Evolutionary conservation across 2,329 filamentous ascomycete species (phyloP), one percentile per base, ranked within the genome.

Genomic region (Phoma sp.): DNA sequence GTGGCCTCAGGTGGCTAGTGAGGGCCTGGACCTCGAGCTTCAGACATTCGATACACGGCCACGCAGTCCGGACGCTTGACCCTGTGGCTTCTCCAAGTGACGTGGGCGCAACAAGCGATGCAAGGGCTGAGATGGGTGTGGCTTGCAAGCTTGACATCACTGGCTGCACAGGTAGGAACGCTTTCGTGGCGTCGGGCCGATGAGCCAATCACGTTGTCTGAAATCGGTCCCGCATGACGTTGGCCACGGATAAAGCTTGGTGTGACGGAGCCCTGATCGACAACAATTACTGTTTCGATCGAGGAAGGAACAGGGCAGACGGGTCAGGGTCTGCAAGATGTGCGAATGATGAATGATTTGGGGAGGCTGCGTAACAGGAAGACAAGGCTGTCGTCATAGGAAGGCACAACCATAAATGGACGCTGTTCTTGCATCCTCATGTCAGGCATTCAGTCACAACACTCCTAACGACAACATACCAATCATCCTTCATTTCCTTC

Each of bases 321-420:
- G 29, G 29, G 24, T 35, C 48, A 52, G 48, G 48, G 48, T 52
- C 48, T 45, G 41, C 40, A 37, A 27, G 41, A 45, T 14, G 40
- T 45, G 40, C 45, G 52, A 46, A 49, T 54, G 52, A 49, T 54
- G 27, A 29, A 29, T 29, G 9, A 29, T 29, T 29, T 29, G 45
- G 36, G 36, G 46, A 45, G 36, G 45, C 46, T 49, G 40, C 41
- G 40, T 36, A 49, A 54, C 52, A 45, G 40, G 46, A 54, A 49
- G 29, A 48, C 40, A 54, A 54, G 52, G 52, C 52, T 54, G 45
- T 54, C 52, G 52, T 54, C 52, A 54, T 54, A 30, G 45, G 40
- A 35, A 27, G 35, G 24, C 18, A 46, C 35, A 32, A 41, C 14
- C 45, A 54, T 54, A 54, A 54, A 54, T 37, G 22, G 32, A 18